Conservation (phyloP, 495 filamentous ascomycete species). For the Alectoria sarmentosa region DNA sequence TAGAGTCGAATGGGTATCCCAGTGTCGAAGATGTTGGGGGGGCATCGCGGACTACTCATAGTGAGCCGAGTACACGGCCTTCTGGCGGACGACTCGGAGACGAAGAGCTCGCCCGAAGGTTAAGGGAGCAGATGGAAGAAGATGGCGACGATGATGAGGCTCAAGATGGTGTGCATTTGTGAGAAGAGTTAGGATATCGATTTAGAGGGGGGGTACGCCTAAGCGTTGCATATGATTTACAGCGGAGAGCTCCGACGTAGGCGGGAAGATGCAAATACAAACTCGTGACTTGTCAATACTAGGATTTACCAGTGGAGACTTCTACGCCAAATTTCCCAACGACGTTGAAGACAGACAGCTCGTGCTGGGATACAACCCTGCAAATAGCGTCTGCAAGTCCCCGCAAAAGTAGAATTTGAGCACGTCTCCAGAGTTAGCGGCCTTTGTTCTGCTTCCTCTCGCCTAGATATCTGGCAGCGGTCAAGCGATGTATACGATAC, state of each 20-base stretch:
- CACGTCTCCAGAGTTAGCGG: neutral
- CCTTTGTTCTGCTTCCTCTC: neutral
- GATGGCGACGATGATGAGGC: conserved; percentile 45
- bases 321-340: neutral
- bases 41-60: conserved; percentile 16
- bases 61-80: conserved; percentile 10
- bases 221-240: neutral
- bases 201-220: neutral
- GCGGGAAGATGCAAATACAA: neutral
- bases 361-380: neutral
- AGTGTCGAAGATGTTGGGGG: conserved; percentile 24
- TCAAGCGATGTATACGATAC: neutral
- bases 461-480: neutral
- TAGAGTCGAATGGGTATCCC: conserved; percentile 31
- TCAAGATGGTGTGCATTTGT: conserved; percentile 55
- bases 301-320: neutral
- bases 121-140: conserved; percentile 40
- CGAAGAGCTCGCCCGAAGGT: conserved; percentile 39
- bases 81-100: conserved; percentile 36
- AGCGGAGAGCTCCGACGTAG: neutral
- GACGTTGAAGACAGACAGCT: neutral
- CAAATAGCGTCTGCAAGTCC: neutral
- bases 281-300: neutral
- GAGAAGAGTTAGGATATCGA: neutral
- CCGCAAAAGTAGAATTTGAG: neutral